phyloP scores from a whole-genome alignment of 805 yeast species.

The Hanseniaspora vineae region DNA sequence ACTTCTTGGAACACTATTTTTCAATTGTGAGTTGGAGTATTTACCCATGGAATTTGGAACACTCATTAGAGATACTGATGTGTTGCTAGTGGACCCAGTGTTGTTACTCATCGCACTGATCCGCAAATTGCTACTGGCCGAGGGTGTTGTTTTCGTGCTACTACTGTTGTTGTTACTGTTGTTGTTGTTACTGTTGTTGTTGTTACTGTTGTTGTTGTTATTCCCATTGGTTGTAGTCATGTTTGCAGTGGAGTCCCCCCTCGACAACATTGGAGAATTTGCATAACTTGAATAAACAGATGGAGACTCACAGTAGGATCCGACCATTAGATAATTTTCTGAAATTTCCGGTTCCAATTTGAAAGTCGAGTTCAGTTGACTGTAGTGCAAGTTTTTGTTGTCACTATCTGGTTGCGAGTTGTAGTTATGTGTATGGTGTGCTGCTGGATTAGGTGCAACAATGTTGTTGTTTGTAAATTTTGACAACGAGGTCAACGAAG shows the following conservation, averaged over 20 bases:
- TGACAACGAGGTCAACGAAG: no score
- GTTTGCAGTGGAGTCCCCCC: background rate
- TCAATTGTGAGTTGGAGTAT: no score
- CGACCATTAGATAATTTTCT: conserved; percentile 19
- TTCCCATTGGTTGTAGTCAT: background rate
- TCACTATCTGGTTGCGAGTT: background rate
- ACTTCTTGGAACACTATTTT: no score
- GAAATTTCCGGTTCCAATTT: conserved; percentile 21
- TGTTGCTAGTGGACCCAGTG: background rate
- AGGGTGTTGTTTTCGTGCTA: conserved; percentile 1
- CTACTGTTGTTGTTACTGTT: background rate
- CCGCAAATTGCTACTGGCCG: background rate
- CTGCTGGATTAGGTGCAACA: no score
- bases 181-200: conserved; percentile 3
- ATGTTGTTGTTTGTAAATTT: no score
- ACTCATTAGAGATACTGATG: background rate
- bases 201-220: conserved; percentile 7
- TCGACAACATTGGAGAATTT: conserved; percentile 12
- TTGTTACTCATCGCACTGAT: no score
- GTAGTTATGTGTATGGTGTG: background rate
- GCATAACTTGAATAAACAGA: conserved; percentile 18
- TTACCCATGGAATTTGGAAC: background rate
- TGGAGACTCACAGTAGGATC: conserved; percentile 20
- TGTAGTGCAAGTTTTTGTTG: background rate
- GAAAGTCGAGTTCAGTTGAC: conserved; percentile 17